Evolutionary conservation across 371 early-diverging fungal species (phyloP).

Genomic region (Zancudomyces culisetae): DNA sequence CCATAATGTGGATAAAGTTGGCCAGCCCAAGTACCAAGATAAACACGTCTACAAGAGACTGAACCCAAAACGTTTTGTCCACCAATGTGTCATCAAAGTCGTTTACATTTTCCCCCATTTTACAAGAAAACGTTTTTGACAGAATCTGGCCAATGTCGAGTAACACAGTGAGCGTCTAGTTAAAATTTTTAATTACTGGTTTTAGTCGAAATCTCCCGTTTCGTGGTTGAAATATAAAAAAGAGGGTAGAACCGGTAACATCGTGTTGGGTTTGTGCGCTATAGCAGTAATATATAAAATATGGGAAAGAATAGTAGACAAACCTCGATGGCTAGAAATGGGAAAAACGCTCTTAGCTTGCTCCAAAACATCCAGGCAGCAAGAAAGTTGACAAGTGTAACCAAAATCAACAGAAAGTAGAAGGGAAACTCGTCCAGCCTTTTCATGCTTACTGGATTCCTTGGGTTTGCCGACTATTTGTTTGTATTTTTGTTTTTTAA

Average conservation of each 20-base stretch:
- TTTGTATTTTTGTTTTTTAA: too few species aligned
- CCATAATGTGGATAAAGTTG: slow-evolving; percentile 2
- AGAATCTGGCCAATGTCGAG: not conserved
- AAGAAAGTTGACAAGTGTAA: not conserved
- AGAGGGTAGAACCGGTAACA: not conserved
- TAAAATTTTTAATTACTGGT: not conserved
- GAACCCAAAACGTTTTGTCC: not conserved
- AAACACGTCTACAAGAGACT: not conserved
- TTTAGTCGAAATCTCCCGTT: not conserved
- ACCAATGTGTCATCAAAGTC: not conserved
- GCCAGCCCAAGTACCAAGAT: not conserved
- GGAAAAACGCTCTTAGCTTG: not conserved
- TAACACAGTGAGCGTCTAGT: not conserved
- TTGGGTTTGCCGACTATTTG: not conserved
- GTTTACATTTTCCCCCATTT: not conserved
- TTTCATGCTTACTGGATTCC: not conserved
- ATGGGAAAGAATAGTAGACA: too few species aligned
- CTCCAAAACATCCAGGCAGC: not conserved
- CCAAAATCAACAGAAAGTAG: not conserved
- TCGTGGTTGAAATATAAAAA: not conserved
- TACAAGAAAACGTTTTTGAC: not conserved
- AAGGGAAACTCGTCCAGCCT: not conserved
- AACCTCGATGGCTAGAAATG: slow-evolving; percentile 2
- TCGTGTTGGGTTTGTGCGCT: too few species aligned
- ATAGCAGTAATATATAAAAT: too few species aligned